These are phyloP conservation scores for Scleromitrula shiraiana DNA, from an alignment of 2,329 filamentous ascomycete genomes.

Conservation along the genomic window DNA sequence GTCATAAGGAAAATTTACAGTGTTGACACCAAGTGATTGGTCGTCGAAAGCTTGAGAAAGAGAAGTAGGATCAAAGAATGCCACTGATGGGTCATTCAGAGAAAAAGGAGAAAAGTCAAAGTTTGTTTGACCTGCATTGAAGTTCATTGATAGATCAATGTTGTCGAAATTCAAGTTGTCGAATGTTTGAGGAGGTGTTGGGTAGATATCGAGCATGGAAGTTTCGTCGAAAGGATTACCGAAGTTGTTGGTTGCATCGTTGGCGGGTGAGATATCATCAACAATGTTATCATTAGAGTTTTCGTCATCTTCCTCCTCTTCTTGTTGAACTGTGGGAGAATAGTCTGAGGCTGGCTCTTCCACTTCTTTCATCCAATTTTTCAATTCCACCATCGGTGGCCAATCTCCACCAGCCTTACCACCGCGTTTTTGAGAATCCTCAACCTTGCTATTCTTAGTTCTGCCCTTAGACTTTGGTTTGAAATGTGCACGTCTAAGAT, in stretches of 20 bases:
- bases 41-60: constrained; percentile 16
- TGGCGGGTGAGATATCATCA: constrained; percentile 13
- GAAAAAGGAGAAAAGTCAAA: constrained; percentile 15
- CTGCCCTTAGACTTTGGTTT: constrained; percentile 50
- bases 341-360: constrained; percentile 30
- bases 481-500: constrained; percentile 83
- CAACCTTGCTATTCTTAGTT: constrained; percentile 29
- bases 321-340: constrained; percentile 22
- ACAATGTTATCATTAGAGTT: constrained; percentile 28
- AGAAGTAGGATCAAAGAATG: constrained; percentile 18
- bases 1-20: constrained; percentile 17
- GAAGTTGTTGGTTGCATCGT: constrained; percentile 21
- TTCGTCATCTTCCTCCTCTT: constrained; percentile 33
- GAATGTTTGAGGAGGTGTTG: constrained; percentile 11
- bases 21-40: constrained; percentile 14
- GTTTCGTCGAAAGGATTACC: constrained; percentile 8
- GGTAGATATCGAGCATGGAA: constrained; percentile 9
- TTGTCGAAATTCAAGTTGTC: constrained; percentile 16
- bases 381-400: constrained; percentile 49
- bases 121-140: constrained; percentile 16
- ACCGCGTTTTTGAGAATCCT: constrained; percentile 40
- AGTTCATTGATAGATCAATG: constrained; percentile 22
- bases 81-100: constrained; percentile 15
- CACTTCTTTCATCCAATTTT: constrained; percentile 52
- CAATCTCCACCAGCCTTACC: constrained; percentile 47